phyloP scores from a whole-genome alignment of 306 rosid species.

The Inga oerstediana region DNA sequence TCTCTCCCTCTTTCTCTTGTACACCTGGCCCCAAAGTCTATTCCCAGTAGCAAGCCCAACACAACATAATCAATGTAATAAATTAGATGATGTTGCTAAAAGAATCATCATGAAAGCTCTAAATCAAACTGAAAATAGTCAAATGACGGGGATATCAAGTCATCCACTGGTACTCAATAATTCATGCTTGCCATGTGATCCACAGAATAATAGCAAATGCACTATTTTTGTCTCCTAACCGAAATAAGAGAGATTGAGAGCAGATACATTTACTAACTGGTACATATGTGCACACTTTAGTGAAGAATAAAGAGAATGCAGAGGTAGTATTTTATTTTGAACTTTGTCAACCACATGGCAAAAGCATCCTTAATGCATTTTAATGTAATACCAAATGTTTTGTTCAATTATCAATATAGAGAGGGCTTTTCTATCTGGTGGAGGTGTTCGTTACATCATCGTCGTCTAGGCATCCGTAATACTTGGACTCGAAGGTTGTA shows the following conservation, averaged over 20 bases:
- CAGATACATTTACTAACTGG: not conserved
- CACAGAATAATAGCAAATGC: not conserved
- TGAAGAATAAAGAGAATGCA: not conserved
- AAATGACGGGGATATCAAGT: not conserved
- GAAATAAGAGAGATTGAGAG: not conserved
- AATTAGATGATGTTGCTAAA: not conserved
- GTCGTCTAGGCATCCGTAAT: not conserved
- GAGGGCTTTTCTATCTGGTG: no score
- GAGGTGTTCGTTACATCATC: no score
- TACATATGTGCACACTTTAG: not conserved
- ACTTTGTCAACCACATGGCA: no score
- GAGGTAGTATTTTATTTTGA: not conserved
- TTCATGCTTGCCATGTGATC: not conserved
- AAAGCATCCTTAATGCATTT: no score
- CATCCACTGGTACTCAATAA: not conserved
- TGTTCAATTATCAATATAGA: no score
- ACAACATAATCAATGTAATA: not conserved
- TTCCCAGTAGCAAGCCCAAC: no score
- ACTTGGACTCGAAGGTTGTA: not conserved
- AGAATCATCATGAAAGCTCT: not conserved
- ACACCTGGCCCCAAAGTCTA: no score
- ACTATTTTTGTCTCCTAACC: not conserved
- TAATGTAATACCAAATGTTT: no score
- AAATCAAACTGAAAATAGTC: not conserved
- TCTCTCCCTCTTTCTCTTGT: no score